Percentiles rank a stretch among this genome's conserved stretches.
Conservation (phyloP, 2,329 filamentous ascomycete species). For the Fusarium palustre region DNA sequence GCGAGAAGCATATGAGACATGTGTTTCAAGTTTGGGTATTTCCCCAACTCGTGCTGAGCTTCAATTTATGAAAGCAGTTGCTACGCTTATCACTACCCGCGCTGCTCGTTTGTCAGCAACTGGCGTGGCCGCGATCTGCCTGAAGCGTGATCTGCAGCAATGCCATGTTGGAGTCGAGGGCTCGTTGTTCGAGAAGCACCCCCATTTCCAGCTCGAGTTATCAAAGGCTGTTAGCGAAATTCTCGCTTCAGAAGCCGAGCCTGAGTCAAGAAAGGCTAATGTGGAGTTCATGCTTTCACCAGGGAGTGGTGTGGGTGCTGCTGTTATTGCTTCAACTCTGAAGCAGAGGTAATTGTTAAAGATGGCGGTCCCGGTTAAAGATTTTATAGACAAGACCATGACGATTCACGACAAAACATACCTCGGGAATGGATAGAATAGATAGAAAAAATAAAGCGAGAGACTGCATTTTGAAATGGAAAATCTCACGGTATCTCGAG, state of each 20-base stretch:
- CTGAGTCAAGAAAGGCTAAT: accelerated
- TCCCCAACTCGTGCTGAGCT: constrained; percentile 79
- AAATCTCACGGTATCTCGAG: too few species aligned
- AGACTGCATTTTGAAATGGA: accelerated
- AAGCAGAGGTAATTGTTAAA: background rate
- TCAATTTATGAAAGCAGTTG: constrained; percentile 86
- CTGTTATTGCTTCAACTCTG: constrained; percentile 13
- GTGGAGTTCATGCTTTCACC: constrained; percentile 8
- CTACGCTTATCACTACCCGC: constrained; percentile 95
- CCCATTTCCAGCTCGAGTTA: constrained; percentile 93
- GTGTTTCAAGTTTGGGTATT: constrained; percentile 80
- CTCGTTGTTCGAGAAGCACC: constrained; percentile 98
- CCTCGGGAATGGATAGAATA: background rate
- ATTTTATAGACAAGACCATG: background rate
- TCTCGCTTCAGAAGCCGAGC: accelerated
- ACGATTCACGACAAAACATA: background rate
- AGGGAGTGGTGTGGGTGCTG: constrained; percentile 13
- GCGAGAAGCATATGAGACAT: constrained; percentile 84
- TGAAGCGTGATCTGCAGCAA: constrained; percentile 87
- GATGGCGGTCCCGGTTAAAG: too few species aligned
- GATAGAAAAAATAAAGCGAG: background rate
- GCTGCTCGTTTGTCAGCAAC: constrained; percentile 93
- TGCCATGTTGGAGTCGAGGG: constrained; percentile 97
- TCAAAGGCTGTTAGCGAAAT: constrained; percentile 95
- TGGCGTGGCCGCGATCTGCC: constrained; percentile 94